Conservation (phyloP, 768 basidiomycete species). For the Kwoniella dendrophila region DNA sequence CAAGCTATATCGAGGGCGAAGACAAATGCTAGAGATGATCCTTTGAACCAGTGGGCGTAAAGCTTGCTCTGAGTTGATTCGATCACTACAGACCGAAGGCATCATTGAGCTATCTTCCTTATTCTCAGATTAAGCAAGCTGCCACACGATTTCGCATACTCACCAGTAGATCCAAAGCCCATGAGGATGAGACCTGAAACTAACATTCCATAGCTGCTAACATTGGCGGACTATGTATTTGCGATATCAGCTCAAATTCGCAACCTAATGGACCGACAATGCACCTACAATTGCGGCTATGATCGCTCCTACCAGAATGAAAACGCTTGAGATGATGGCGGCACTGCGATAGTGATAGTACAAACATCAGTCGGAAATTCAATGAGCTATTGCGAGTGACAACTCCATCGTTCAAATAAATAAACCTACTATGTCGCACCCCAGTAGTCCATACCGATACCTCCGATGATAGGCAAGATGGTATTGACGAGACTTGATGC, state of each 20-base stretch:
- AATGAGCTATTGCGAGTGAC: no score
- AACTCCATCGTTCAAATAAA: not conserved
- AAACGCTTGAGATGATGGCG: constrained; percentile 41
- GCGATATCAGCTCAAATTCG: not conserved
- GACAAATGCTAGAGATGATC: constrained; percentile 40
- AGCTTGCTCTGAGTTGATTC: constrained; percentile 50
- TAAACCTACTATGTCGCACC: constrained; percentile 46
- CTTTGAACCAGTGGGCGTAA: constrained; percentile 52
- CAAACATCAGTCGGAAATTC: no score
- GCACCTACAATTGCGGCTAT: constrained; percentile 35
- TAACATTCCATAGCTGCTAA: constrained; percentile 29
- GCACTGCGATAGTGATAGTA: constrained; percentile 17
- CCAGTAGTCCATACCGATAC: constrained; percentile 54
- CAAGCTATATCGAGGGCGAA: constrained; percentile 53
- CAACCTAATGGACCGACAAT: not conserved
- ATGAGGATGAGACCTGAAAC: constrained; percentile 50
- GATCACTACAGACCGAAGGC: constrained; percentile 41
- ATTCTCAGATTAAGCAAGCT: not conserved
- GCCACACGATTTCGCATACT: not conserved
- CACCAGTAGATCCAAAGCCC: constrained; percentile 51
- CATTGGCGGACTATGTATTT: constrained; percentile 29
- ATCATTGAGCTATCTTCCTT: constrained; percentile 1
- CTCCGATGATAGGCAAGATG: constrained; percentile 51
- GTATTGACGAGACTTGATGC: constrained; percentile 52
- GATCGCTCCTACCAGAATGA: constrained; percentile 47